Evolutionary conservation across 805 yeast genomes (phyloP).

Genomic region (Yarrowia sp.): DNA sequence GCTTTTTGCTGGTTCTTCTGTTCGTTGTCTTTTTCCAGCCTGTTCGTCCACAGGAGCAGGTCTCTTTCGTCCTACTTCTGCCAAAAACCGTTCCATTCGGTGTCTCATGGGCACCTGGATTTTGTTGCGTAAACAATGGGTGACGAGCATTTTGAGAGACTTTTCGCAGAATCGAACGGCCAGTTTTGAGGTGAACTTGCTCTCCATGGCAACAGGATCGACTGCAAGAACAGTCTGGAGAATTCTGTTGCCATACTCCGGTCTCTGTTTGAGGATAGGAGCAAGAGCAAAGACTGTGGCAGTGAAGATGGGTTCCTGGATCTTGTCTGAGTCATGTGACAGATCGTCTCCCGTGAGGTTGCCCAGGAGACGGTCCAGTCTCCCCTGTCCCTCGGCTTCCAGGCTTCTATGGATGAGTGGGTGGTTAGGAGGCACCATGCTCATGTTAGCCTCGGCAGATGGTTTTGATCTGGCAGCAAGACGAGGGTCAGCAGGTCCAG

Average conservation of each 20-base stretch:
- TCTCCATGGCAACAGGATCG: conserved; percentile 3
- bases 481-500: conserved; percentile 47
- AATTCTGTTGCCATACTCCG: conserved; percentile 50
- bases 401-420: conserved; percentile 65
- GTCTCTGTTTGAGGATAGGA: conserved; percentile 56
- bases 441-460: conserved; percentile 53
- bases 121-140: conserved; percentile 26
- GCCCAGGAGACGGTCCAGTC: conserved; percentile 69
- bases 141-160: conserved; percentile 29
- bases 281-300: conserved; percentile 72
- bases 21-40: conserved; percentile 44
- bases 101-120: conserved; percentile 3
- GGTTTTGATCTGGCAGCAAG: conserved; percentile 40
- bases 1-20: conserved; percentile 37
- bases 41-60: conserved; percentile 49
- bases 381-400: conserved; percentile 73
- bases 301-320: conserved; percentile 51
- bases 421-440: conserved; percentile 63
- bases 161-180: conserved; percentile 31
- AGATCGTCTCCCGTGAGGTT: conserved; percentile 63
- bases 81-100: conserved; percentile 31
- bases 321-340: conserved; percentile 39
- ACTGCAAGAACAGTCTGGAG: conserved; percentile 11
- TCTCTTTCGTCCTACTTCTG: conserved; percentile 42
- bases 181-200: conserved; percentile 26